A percentile compares a stretch with the other conserved stretches of the same genome.
These are phyloP conservation scores for Talaromyces sp. DNA, from an alignment of 2,329 filamentous ascomycete genomes.

Conservation along the genomic window DNA sequence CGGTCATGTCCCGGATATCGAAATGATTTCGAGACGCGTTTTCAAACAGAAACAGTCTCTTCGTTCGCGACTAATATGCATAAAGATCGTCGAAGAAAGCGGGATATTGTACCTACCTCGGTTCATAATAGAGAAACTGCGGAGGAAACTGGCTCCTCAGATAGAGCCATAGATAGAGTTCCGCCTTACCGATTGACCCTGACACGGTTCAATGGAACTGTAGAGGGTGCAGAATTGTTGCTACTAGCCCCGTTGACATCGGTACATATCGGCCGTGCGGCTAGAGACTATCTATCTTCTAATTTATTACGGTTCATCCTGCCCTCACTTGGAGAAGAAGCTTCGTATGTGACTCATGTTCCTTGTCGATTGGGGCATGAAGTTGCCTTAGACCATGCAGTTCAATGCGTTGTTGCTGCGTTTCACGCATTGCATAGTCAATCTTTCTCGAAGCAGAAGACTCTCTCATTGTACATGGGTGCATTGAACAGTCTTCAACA, in stretches of 20 bases:
- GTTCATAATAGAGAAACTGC: too few relatives aligned
- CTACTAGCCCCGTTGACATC: background rate
- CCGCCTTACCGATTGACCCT: background rate
- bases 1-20: background rate
- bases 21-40: background rate
- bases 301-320: background rate
- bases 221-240: background rate
- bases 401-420: background rate
- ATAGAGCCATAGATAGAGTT: background rate
- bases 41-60: background rate
- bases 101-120: background rate
- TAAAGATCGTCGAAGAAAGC: background rate
- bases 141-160: slow-evolving; percentile 8
- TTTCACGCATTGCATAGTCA: background rate
- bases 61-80: background rate
- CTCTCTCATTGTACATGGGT: background rate
- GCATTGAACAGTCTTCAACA: background rate
- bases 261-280: background rate
- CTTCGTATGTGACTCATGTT: background rate
- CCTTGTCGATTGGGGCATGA: background rate
- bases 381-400: background rate
- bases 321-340: background rate
- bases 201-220: background rate
- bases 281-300: background rate
- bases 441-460: background rate